Percentiles rank a stretch among this genome's conserved stretches.
phyloP scores from a whole-genome alignment of 2,329 filamentous ascomycete species.

The Alternaria sp. region DNA sequence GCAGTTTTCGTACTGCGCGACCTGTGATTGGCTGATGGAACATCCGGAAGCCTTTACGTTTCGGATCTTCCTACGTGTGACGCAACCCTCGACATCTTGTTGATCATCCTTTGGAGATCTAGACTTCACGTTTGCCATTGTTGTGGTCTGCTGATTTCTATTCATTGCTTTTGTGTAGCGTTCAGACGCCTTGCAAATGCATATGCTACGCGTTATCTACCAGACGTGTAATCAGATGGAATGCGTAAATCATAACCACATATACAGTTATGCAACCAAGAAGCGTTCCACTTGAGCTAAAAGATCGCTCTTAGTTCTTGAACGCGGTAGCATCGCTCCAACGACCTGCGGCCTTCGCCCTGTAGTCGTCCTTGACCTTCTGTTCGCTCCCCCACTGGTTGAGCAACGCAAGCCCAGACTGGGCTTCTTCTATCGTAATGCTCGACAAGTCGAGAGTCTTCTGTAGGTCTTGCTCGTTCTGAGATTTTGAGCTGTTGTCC shows the following conservation, averaged over 20 bases:
- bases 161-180: constrained; percentile 16
- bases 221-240: constrained; percentile 9
- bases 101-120: not conserved
- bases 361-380: constrained; percentile 61
- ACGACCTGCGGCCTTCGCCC: constrained; percentile 48
- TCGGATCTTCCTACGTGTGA: constrained; percentile 3
- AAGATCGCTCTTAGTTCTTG: constrained; percentile 17
- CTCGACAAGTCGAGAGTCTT: constrained; percentile 63
- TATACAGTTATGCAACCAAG: not conserved
- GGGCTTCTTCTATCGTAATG: constrained; percentile 65
- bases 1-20: constrained; percentile 26
- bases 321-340: constrained; percentile 54
- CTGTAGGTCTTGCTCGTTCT: constrained; percentile 70
- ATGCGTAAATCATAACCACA: constrained; percentile 6
- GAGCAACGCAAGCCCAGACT: constrained; percentile 62
- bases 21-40: constrained; percentile 21
- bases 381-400: constrained; percentile 61
- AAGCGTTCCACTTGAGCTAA: not conserved
- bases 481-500: constrained; percentile 63
- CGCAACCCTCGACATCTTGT: constrained; percentile 2
- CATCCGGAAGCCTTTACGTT: not conserved
- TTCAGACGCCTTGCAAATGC: constrained; percentile 12
- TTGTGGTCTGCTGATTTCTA: constrained; percentile 4
- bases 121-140: not conserved
- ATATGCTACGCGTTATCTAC: constrained; percentile 11